These are phyloP conservation scores for Canavalia ensiformis DNA, from an alignment of 306 rosid species.

Conservation along the genomic window DNA sequence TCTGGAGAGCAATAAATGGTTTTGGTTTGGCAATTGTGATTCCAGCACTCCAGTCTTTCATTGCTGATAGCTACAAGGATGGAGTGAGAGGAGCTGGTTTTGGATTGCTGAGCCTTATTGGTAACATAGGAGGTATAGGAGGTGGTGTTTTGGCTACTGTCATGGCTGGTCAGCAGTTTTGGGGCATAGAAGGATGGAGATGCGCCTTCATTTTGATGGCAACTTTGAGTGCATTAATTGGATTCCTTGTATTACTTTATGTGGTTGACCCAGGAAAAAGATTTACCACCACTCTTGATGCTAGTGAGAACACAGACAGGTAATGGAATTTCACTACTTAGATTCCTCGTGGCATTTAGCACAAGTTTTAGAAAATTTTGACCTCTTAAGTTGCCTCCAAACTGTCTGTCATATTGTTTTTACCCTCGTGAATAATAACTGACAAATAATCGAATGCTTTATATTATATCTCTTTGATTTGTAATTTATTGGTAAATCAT, in stretches of 20 bases:
- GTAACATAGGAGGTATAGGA: constrained; percentile 87
- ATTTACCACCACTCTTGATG: constrained; percentile 32
- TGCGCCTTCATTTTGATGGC: constrained; percentile 88
- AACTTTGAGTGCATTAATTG: constrained; percentile 78
- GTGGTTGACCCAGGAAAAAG: constrained; percentile 81
- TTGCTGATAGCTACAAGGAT: constrained; percentile 91
- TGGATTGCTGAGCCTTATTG: constrained; percentile 82
- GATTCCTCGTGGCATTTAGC: not conserved
- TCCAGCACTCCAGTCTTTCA: constrained; percentile 96
- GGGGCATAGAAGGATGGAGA: constrained; percentile 90
- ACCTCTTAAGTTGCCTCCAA: constrained; percentile 13
- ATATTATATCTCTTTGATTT: constrained; percentile 26
- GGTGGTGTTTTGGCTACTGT: constrained; percentile 96
- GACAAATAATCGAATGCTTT: constrained; percentile 22
- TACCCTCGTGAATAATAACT: constrained; percentile 28
- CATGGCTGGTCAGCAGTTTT: constrained; percentile 88
- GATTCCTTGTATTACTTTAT: constrained; percentile 74
- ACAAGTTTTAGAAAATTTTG: not conserved
- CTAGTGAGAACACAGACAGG: constrained; percentile 61
- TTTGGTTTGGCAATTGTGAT: constrained; percentile 96
- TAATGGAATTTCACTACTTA: constrained; percentile 43
- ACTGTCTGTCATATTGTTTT: constrained; percentile 36
- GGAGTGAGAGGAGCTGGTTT: constrained; percentile 87
- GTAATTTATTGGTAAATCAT: constrained; percentile 41
- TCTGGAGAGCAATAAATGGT: constrained; percentile 95